Base-by-base conservation (phyloP, 352 stramenopile genomes). In the Sclerospora graminicola region DNA sequence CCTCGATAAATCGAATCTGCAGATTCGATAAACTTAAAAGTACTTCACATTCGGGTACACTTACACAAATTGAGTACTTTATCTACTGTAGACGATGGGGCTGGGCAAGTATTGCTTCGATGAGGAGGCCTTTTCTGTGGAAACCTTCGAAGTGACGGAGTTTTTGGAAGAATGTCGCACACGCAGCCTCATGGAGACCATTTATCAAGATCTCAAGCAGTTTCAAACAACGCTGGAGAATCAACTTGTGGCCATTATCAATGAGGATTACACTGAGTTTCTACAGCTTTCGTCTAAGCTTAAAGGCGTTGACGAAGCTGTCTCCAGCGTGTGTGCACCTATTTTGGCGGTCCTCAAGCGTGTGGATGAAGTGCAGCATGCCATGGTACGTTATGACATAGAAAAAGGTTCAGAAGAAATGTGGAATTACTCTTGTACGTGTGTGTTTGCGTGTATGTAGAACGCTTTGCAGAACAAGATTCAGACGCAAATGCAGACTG, bases 231-330 rank as follows among this genome's bases (percentile, higher is more conserved):
- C 78, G 51, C 67, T 93, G 6, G 82, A 93, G 60, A 93, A 89
- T 54, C 82, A 93, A 63, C 67, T 94, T 21, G 82, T 94, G 10
- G 69, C 77, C 30, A 90, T 94, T 54, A 94, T 94, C 63, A 89
- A 94, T 43, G 66, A 89, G 28, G 82, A 94, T 58, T 94, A 94
- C 46, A 66, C 77, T 35, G 82, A 94, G 63, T 94, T 94, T 45
- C 61, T 94, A 30, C 82, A 94, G 63, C 72, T 94, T 35, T 94
- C 82, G 29, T 84, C 78, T 34, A 84, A 81, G 54, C 67, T 94
- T 20, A 89, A 89, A 49, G 82, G 77, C 15, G 79, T 94, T 20
- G 81, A 94, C 40, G 82, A 87, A 45, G 78, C 82, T 15, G 80
- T 91, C 13, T 83, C 76, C 8, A 87, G 77, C 8, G 71, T 94